Evolutionary conservation across 2,329 filamentous ascomycete species (phyloP).

Genomic region (Paecilomyces fulvus): DNA sequence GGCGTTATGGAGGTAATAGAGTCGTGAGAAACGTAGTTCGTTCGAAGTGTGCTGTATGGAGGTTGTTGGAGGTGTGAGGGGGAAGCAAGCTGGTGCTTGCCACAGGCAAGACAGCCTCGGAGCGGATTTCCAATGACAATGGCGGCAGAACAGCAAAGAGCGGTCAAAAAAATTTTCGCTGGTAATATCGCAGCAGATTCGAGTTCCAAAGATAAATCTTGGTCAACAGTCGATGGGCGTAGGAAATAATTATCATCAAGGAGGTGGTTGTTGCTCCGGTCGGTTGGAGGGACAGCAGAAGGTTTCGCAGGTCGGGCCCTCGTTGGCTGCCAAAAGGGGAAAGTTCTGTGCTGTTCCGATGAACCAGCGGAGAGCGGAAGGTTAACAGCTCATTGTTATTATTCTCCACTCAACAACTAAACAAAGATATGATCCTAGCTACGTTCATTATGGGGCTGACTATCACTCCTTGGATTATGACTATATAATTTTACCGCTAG

Average conservation of each 20-base stretch:
- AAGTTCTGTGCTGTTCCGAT: neutral
- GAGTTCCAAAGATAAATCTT: neutral
- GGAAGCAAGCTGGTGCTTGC: neutral
- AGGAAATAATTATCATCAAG: neutral
- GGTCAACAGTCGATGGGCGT: neutral
- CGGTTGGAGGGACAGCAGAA: neutral
- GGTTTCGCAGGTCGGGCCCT: neutral
- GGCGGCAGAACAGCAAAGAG: neutral
- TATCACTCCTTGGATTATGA: neutral
- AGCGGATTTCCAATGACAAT: neutral
- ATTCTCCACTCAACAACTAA: neutral
- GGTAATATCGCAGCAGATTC: neutral
- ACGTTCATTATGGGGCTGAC: neutral
- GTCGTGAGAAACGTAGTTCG: neutral
- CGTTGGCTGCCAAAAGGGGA: constrained; percentile 10
- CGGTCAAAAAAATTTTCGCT: neutral
- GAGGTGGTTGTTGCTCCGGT: neutral
- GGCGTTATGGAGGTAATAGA: neutral
- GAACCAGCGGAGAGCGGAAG: too few relatives aligned
- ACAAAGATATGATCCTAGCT: neutral
- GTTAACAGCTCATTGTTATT: neutral
- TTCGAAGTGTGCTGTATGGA: neutral
- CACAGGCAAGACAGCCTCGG: neutral
- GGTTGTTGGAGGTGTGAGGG: neutral
- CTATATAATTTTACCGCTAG: neutral